These are phyloP conservation scores for Monosporascus sp. DNA, from an alignment of 2,329 filamentous ascomycete species.

Conservation along the genomic window DNA sequence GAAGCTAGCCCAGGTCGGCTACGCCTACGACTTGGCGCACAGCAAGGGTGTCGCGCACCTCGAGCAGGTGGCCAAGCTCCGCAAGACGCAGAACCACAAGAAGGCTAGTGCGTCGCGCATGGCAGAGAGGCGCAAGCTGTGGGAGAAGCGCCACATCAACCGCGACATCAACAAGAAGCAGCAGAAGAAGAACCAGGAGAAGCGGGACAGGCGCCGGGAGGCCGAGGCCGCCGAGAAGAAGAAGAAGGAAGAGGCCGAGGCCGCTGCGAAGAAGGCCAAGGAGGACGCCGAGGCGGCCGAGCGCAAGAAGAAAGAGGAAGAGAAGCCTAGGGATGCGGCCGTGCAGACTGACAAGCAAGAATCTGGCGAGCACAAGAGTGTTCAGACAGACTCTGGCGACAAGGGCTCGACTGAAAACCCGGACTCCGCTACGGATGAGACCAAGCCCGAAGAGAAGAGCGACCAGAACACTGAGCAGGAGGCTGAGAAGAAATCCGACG, in stretches of 20 bases:
- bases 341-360: constrained; percentile 24
- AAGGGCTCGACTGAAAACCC: constrained; percentile 8
- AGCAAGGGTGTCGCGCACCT: constrained; percentile 49
- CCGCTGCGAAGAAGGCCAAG: constrained; percentile 12
- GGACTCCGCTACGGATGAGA: constrained; percentile 3
- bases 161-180: constrained; percentile 33
- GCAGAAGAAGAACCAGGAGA: constrained; percentile 33
- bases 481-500: not conserved
- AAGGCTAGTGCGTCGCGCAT: constrained; percentile 42
- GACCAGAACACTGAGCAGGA: not conserved
- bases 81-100: constrained; percentile 43
- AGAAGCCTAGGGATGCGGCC: constrained; percentile 23
- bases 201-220: constrained; percentile 28
- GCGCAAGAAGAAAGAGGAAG: constrained; percentile 11
- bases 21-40: constrained; percentile 55
- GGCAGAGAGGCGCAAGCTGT: constrained; percentile 40
- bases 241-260: constrained; percentile 31
- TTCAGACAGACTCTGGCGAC: constrained; percentile 14
- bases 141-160: constrained; percentile 40
- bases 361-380: constrained; percentile 20
- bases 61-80: constrained; percentile 43
- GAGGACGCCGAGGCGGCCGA: constrained; percentile 27
- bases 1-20: constrained; percentile 53
- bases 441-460: not conserved
- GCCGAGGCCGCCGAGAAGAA: constrained; percentile 32